phyloP scores from a whole-genome alignment of 1,284 basidiomycete genomes.

The Paramarasmius palmivorus region DNA sequence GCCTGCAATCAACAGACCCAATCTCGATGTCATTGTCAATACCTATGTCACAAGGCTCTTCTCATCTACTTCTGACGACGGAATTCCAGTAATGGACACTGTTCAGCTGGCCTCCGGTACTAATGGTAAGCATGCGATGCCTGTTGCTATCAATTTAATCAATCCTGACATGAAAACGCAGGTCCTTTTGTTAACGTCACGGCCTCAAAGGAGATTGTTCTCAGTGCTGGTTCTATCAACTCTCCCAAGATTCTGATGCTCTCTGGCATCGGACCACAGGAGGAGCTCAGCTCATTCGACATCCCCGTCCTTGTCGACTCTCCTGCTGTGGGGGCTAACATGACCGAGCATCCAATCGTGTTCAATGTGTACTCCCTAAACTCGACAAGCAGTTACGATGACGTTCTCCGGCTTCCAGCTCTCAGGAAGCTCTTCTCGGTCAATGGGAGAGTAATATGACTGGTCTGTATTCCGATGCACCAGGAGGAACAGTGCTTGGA shows the following conservation, averaged over 20 bases:
- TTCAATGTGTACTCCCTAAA: constrained; percentile 12
- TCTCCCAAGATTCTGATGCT: constrained; percentile 14
- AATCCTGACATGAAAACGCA: background rate
- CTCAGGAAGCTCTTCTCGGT: constrained; percentile 6
- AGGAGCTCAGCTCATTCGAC: constrained; percentile 12
- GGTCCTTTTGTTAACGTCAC: constrained; percentile 2
- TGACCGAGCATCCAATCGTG: constrained; percentile 18
- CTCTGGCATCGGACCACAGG: constrained; percentile 19
- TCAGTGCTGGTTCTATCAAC: constrained; percentile 18
- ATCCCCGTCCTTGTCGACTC: constrained; percentile 16
- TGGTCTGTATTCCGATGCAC: constrained; percentile 1
- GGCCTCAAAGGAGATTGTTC: constrained; percentile 19
- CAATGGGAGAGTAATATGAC: constrained; percentile 13
- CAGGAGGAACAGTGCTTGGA: background rate
- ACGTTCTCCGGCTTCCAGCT: constrained; percentile 2
- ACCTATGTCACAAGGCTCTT: constrained; percentile 40
- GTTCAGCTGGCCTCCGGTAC: too few relatives aligned
- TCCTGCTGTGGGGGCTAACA: constrained; percentile 18
- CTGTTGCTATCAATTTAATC: background rate
- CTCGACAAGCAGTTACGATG: constrained; percentile 17
- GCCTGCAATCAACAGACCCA: constrained; percentile 30
- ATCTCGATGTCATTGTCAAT: constrained; percentile 43
- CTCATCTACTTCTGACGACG: too few relatives aligned
- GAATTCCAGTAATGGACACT: too few relatives aligned
- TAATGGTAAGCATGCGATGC: too few relatives aligned